phyloP scores from a whole-genome alignment of 2,329 filamentous ascomycete species.

The Daldinia sp. region DNA sequence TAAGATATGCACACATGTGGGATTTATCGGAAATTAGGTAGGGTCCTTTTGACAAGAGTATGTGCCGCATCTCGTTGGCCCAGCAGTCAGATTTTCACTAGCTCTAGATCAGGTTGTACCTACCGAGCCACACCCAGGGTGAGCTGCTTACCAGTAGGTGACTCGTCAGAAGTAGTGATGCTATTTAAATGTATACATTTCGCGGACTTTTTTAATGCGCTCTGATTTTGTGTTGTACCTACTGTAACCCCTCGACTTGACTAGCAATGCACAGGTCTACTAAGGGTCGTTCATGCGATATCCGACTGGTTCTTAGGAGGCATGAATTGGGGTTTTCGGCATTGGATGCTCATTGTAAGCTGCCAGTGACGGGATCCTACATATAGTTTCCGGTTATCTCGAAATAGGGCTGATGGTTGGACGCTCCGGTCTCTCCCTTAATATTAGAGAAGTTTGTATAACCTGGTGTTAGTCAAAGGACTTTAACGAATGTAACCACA shows the following conservation, averaged over 20 bases:
- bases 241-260: slow-evolving; percentile 4
- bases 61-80: not conserved
- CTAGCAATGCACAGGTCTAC: slow-evolving; percentile 1
- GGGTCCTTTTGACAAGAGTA: not conserved
- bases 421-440: not conserved
- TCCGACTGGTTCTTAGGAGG: not conserved
- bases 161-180: not conserved
- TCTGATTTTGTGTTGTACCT: slow-evolving; percentile 1
- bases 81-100: not conserved
- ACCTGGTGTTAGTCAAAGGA: slow-evolving; percentile 2
- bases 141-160: not conserved
- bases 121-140: not conserved
- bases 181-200: not conserved
- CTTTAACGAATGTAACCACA: slow-evolving; percentile 3
- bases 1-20: not conserved
- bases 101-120: not conserved
- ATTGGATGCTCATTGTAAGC: not conserved
- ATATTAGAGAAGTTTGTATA: not conserved
- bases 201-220: not conserved
- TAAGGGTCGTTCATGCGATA: not conserved
- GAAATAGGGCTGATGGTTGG: slow-evolving; percentile 13
- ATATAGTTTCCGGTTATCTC: not conserved
- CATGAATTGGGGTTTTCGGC: not conserved
- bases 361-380: slow-evolving; percentile 9
- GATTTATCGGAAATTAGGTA: not conserved